Base-by-base conservation (phyloP, 2,329 filamentous ascomycete species). In the Trichothecium roseum region DNA sequence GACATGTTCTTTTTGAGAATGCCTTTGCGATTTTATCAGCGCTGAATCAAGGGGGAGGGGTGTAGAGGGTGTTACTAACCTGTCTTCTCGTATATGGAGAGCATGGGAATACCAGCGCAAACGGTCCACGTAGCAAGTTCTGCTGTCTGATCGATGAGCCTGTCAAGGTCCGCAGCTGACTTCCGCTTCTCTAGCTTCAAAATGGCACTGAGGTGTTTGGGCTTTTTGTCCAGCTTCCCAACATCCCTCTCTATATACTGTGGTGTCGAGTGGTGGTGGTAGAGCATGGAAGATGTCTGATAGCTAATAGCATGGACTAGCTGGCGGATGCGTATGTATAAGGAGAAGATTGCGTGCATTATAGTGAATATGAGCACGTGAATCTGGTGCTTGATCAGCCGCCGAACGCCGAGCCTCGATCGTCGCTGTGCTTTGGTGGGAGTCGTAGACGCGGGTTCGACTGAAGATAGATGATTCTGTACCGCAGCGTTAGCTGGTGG, bases 241-340 rank as follows among this genome's bases (percentile, higher is more conserved):
- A 96, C 81, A 61, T 98, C 91, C 50, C 82, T 80, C 51, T 81
- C 78, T 47, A 98, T 94, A 53, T 94, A 77, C 54, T 94, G 85
- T 7, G 91, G 91, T 1, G 89, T 94, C 35, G 85, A 84, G 59
- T 98, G 91, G 62, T 98, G 93, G 63, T 98, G 91, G 57, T 89
- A 88, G 37, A 94, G 68, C 41, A 96, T 73, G 8, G 85, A 84
- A 36, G 86, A 74, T 43, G 89, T 64, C 40, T 84, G 79, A 55
- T 91, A 83, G 46, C 78, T 68, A 34, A 94, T 70, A 8, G 81
- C 74, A 55, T 89, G 81, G 62, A 86, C 91, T 37, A 78, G 75
- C 53, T 86, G 79, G 39, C 88, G 79, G 39, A 85, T 61, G 42
- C 87, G 82, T 45, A 95, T 81, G 56, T 91, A 93, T 44, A 96